Evolutionary conservation across 805 yeast species (phyloP), one percentile per base, ranked within the genome.

Genomic region (Hanseniaspora clermontiae): DNA sequence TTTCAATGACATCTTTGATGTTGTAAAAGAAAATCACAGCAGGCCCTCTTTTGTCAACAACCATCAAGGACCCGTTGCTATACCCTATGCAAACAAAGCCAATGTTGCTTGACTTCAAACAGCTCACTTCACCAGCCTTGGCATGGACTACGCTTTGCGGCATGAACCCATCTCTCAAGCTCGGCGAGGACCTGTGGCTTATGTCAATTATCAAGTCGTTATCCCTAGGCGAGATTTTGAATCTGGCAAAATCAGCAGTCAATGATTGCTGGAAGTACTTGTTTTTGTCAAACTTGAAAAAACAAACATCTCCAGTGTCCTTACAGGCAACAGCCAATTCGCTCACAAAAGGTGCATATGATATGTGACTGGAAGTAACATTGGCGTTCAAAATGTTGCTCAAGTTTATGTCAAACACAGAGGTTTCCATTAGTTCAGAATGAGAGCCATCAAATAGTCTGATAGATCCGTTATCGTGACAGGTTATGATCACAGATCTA

Each of bases 21-120:
- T 65, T 67, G 15, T 71, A 73, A 51, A 76, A 73, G 58, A 70
- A 72, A 31, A 85, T 82, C 7, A 82, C 68, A 0, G 87, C 88
- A 0, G 90, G 90, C 72, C 86, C 86, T 58, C 96, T 75, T 56
- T 86, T 74, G 69, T 91, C 97, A 58, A 90, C 71, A 0, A 91
- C 81, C 1, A 83, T 69, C 17, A 91, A 59, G 38, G 80, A 75
- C n/a, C 97, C 97, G 14, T 82, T 76, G 48, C 76, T 77, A 66
- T 84, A 88, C 0, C 86, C 95, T 43, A 87, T 72, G 0, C 85
- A 93, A 9, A 84, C 86, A 70, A 93, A 90, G 0, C 96, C 96
- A 50, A 88, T 74, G 60, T 83, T 77, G 59, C 90, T 82, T 66
- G 85, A 78, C 55, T 77, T 74, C 50, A 90, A 59, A 1, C 86